phyloP scores from a whole-genome alignment of 2,329 filamentous ascomycete species.

The Fusarium abutilonis region DNA sequence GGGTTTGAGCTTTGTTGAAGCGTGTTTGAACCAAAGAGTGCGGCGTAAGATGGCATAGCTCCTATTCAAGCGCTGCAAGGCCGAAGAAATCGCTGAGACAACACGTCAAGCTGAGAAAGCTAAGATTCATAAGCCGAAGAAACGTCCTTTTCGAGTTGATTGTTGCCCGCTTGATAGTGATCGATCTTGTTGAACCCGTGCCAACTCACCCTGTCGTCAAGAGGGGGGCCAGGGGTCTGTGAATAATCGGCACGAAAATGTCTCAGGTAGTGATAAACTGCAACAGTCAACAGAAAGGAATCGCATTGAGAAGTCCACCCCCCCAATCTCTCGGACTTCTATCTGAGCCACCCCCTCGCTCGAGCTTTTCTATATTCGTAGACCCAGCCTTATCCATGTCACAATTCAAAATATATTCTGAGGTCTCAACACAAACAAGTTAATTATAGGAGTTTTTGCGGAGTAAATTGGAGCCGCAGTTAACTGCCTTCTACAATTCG shows the following conservation, averaged over 20 bases:
- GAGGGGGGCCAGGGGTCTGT: no score
- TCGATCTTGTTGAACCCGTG: no score
- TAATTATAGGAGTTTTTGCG: not conserved
- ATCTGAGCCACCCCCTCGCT: rapidly evolving
- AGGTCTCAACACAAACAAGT: constrained; percentile 24
- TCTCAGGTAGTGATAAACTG: no score
- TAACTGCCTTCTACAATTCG: not conserved
- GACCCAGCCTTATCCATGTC: constrained; percentile 25
- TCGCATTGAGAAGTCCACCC: not conserved
- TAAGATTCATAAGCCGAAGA: not conserved
- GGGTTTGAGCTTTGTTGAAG: no score
- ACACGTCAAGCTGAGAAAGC: constrained; percentile 5
- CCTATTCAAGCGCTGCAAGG: not conserved
- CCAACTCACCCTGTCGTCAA: no score
- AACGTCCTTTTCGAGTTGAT: constrained; percentile 16
- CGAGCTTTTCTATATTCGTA: not conserved
- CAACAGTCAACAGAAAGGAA: no score
- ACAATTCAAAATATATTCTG: constrained; percentile 27
- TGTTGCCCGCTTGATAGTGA: constrained; percentile 20
- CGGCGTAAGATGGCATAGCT: constrained; percentile 14
- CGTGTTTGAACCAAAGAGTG: constrained; percentile 24
- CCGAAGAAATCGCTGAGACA: not conserved
- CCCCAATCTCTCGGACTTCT: no score
- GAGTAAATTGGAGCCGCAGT: not conserved
- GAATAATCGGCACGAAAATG: no score